Evolutionary conservation across 1,284 basidiomycete species (phyloP).

Genomic region (Leccinum insolens): DNA sequence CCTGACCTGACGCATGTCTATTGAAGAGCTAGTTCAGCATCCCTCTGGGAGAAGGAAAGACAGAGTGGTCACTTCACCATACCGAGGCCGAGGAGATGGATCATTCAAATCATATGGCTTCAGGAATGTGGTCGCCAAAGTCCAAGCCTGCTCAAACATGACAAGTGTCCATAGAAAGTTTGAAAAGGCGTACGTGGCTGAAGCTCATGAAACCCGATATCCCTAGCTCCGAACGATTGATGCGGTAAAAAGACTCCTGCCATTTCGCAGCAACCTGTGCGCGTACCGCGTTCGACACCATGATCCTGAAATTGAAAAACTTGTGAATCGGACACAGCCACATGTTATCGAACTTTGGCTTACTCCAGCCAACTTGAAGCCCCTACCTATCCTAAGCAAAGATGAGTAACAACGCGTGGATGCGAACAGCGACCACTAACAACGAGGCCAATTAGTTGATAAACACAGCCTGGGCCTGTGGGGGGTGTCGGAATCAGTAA

Average conservation of each 20-base stretch:
- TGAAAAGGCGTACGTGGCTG: constrained; percentile 51
- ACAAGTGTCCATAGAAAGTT: constrained; percentile 2
- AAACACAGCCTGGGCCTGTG: not conserved
- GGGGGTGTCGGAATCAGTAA: not conserved
- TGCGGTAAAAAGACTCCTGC: constrained; percentile 66
- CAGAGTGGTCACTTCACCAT: constrained; percentile 36
- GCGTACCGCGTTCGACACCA: constrained; percentile 58
- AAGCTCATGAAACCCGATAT: constrained; percentile 68
- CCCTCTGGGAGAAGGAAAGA: not conserved
- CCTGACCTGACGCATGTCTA: constrained; percentile 53
- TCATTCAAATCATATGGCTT: constrained; percentile 57
- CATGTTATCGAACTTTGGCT: not conserved
- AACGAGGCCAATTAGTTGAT: not conserved
- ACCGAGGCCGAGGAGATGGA: constrained; percentile 34
- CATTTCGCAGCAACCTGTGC: constrained; percentile 71
- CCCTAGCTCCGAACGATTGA: constrained; percentile 64
- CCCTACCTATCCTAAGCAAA: not conserved
- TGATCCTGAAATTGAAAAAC: constrained; percentile 21
- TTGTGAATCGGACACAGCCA: constrained; percentile 26
- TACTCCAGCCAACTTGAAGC: not conserved
- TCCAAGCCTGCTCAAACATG: constrained; percentile 58
- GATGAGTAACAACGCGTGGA: not conserved
- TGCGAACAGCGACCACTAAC: not conserved
- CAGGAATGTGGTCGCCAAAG: constrained; percentile 55
- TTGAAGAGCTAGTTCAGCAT: constrained; percentile 4